These are phyloP conservation scores for Coccomyxa subellipsoidea DNA, from an alignment of 163 green algal genomes.

Conservation along the genomic window DNA sequence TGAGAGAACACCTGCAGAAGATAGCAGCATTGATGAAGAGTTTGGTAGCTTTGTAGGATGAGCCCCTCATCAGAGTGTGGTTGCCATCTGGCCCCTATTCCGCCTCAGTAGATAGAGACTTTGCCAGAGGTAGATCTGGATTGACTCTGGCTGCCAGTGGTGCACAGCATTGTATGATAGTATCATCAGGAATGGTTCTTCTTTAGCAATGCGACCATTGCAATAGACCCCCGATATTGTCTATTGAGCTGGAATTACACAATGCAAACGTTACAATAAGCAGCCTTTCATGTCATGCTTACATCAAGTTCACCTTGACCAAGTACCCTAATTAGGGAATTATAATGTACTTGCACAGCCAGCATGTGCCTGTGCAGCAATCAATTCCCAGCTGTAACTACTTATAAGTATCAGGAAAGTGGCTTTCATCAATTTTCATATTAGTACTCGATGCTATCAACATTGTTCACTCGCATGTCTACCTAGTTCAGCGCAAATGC, in stretches of 20 bases:
- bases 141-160: too few relatives aligned
- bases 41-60: slow-evolving; percentile 7
- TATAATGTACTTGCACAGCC: background rate
- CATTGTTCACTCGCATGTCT: background rate
- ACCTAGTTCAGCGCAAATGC: background rate
- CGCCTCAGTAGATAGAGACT: background rate
- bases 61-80: background rate
- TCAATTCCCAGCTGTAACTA: background rate
- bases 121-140: too few relatives aligned
- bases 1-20: background rate
- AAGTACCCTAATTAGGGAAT: background rate
- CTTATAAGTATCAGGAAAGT: background rate
- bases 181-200: too few relatives aligned
- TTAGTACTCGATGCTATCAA: background rate
- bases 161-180: too few relatives aligned
- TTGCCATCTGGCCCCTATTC: too few relatives aligned
- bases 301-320: too few relatives aligned
- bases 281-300: too few relatives aligned
- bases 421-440: background rate
- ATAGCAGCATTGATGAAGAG: background rate
- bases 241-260: too few relatives aligned
- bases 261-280: too few relatives aligned
- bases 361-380: too few relatives aligned
- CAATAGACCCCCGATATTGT: too few relatives aligned
- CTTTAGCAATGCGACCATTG: too few relatives aligned